These are phyloP conservation scores for Pseudocercospora cruenta DNA, from an alignment of 2,329 filamentous ascomycete genomes.

Conservation along the genomic window DNA sequence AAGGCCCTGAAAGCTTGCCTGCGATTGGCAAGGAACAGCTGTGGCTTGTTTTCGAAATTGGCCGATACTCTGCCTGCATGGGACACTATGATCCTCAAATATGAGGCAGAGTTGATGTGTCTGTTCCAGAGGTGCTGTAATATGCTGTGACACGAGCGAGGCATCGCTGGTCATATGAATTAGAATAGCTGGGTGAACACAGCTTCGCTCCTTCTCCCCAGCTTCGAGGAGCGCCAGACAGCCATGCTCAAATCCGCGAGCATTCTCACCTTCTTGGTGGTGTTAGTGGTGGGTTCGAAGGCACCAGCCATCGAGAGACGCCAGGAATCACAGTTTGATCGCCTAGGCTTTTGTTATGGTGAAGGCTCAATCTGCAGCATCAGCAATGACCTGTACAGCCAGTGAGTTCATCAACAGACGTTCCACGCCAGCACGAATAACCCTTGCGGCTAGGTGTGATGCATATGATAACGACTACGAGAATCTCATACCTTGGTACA, in stretches of 20 bases:
- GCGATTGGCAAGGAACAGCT: neutral
- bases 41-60: neutral
- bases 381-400: neutral
- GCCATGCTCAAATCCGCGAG: too few relatives aligned
- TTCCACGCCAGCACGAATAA: neutral
- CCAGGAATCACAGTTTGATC: neutral
- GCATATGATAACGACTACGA: neutral
- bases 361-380: neutral
- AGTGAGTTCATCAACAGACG: neutral
- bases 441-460: neutral
- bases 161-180: too few relatives aligned
- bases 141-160: too few relatives aligned
- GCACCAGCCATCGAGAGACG: neutral
- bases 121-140: neutral
- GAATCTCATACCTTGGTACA: neutral
- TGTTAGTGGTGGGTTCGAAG: too few relatives aligned
- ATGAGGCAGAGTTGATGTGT: neutral
- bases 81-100: neutral
- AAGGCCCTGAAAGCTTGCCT: neutral
- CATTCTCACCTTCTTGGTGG: too few relatives aligned
- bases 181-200: too few relatives aligned
- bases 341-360: neutral
- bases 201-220: too few relatives aligned
- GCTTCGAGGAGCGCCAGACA: too few relatives aligned
- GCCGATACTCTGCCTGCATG: neutral